Percentiles rank a stretch among this genome's conserved stretches.
Evolutionary conservation across 139 green algal species (phyloP).

Genomic region (Tetraselmis chui): DNA sequence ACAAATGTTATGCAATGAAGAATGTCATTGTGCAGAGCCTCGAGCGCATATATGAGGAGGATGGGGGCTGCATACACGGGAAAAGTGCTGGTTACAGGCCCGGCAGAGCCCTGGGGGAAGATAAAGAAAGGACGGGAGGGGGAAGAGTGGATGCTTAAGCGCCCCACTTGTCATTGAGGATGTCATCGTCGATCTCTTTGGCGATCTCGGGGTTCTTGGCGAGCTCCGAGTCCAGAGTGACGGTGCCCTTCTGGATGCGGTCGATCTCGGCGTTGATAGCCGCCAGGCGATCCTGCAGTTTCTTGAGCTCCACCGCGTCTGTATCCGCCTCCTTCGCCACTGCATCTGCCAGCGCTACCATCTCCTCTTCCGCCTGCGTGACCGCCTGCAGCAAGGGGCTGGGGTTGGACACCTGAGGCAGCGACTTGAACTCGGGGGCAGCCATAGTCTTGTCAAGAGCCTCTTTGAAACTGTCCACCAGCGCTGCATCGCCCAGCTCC

Average conservation of each 20-base stretch:
- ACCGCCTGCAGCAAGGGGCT: not conserved
- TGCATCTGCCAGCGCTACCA: not conserved
- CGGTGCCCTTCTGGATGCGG: not conserved
- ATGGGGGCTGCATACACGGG: too few relatives aligned
- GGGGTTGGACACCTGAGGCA: not conserved
- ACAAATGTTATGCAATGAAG: too few relatives aligned
- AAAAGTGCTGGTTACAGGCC: too few relatives aligned
- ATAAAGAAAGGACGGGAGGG: too few relatives aligned
- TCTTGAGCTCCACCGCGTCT: not conserved
- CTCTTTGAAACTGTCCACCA: not conserved
- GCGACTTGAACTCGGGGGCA: not conserved
- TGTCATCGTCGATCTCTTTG: not conserved
- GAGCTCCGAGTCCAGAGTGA: not conserved
- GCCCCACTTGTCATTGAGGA: not conserved
- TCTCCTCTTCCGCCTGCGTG: not conserved
- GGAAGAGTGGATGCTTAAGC: not conserved
- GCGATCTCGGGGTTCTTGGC: not conserved
- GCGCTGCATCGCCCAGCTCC: not conserved
- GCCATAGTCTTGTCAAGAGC: not conserved
- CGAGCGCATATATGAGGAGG: too few relatives aligned
- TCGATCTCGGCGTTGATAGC: not conserved
- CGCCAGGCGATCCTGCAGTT: not conserved
- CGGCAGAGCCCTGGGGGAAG: too few relatives aligned
- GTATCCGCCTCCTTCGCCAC: not conserved
- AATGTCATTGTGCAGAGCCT: too few relatives aligned